phyloP scores from a whole-genome alignment of 2,329 filamentous ascomycete species.

The Penicillium aurantiogriseum region DNA sequence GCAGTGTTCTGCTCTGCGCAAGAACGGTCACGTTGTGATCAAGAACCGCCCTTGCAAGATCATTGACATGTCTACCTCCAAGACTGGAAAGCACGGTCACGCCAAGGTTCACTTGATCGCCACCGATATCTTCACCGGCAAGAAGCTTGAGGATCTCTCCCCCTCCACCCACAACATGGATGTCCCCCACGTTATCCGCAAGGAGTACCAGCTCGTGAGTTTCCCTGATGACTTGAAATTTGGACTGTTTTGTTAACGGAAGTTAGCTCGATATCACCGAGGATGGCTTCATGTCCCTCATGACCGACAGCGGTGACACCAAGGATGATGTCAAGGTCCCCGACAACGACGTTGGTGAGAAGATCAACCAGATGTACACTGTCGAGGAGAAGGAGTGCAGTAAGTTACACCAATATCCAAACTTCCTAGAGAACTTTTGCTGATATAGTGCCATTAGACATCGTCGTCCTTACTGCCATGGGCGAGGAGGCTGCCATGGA shows the following conservation, averaged over 20 bases:
- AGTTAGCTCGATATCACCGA: conserved; percentile 83
- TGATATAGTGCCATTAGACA: conserved; percentile 55
- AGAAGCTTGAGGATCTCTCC: conserved; percentile 99
- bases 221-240: neutral
- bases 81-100: conserved; percentile 99
- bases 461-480: conserved; percentile 93
- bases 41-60: conserved; percentile 99
- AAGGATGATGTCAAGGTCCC: conserved; percentile 96
- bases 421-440: neutral
- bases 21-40: conserved; percentile 98
- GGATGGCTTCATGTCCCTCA: conserved; percentile 91
- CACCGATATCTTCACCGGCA: conserved; percentile 98
- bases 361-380: conserved; percentile 77
- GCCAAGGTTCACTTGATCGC: conserved; percentile 99
- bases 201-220: conserved; percentile 93
- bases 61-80: conserved; percentile 99
- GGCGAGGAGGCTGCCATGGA: conserved; percentile 90
- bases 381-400: conserved; percentile 89
- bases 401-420: conserved; percentile 55
- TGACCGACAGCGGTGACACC: conserved; percentile 78
- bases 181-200: conserved; percentile 87
- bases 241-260: neutral
- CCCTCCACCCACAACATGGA: conserved; percentile 88
- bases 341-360: conserved; percentile 82
- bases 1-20: conserved; percentile 99